A percentile compares a stretch with the other conserved stretches of the same genome.
These are phyloP conservation scores for Ceratocystis papillata DNA, from an alignment of 2,329 filamentous ascomycete species.

Conservation along the genomic window DNA sequence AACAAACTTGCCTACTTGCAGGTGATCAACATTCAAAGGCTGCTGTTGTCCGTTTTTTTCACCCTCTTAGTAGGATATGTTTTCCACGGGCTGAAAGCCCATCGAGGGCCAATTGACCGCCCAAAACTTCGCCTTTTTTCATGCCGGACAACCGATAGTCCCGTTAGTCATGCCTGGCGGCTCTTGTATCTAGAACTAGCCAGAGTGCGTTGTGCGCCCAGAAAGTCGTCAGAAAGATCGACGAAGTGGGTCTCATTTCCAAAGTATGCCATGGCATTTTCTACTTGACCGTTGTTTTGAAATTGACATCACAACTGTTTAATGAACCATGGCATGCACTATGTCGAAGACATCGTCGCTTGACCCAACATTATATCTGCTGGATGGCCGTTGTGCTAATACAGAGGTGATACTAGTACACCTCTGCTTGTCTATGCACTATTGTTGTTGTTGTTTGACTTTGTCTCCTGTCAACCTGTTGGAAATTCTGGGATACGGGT, in stretches of 20 bases:
- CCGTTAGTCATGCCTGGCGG: not conserved
- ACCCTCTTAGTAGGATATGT: not conserved
- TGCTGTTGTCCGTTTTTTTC: not conserved
- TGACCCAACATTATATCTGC: not conserved
- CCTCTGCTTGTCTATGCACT: not conserved
- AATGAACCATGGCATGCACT: not conserved
- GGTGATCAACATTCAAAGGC: not conserved
- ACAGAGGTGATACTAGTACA: not conserved
- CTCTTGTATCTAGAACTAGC: not conserved
- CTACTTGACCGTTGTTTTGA: not conserved
- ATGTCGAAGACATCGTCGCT: not conserved
- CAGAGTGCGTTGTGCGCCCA: not conserved
- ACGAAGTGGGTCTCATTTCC: conserved; percentile 1
- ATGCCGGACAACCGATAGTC: conserved; percentile 3
- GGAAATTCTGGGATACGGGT: not conserved
- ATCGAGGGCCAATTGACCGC: not conserved
- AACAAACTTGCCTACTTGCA: not conserved
- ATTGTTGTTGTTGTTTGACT: not conserved
- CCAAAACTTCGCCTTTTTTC: not conserved
- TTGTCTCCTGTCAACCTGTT: conserved; percentile 3
- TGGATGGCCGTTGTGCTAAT: not conserved
- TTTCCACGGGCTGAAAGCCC: not conserved
- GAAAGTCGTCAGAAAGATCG: not conserved
- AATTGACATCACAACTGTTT: not conserved
- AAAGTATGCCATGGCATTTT: not conserved